Evolutionary conservation across 208 protist species (phyloP), one percentile per base, ranked within the genome.

Genomic region (Wallacemonas sp.): DNA sequence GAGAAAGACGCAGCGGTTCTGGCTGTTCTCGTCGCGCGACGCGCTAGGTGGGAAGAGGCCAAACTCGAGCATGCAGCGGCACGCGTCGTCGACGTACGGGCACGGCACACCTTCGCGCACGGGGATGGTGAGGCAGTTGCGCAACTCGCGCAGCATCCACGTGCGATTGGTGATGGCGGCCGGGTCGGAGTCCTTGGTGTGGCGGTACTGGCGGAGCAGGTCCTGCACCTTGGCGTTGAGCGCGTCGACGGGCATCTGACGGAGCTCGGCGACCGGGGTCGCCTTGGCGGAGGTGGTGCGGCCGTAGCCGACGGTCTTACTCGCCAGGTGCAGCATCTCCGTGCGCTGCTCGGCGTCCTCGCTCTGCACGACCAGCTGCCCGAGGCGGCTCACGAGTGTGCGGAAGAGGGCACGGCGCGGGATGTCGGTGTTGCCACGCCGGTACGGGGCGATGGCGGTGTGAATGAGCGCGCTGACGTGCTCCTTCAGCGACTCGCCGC

Each of bases 401-500:
- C 93, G 87, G 64, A 96, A 93, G 8, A 96, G 80, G 2, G 78
- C 74, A 12, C 86, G 77, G 2, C 90, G 72, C 12, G 90, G 87
- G 2, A 85, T 46, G 47, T 96, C 90, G 0, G 79, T 72, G 66
- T 83, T 92, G 65, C 90, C 90, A 56, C 90, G 85, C 30, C 88
- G 85, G 73, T 93, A 93, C 14, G 90, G 90, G 2, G 81, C 83
- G 64, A 96, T 89, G 39, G 80, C 81, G 66, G 80, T 96, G 77
- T 96, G 87, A 38, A 94, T 54, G 58, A 96, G 81, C 2, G 85
- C 91, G 63, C 72, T 83, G 27, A 96, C 64, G 69, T 96, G 90
- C 73, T 92, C 85, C 76, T 90, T 85, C 73, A 96, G 72, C 4
- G 90, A 93, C 80, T 96, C 87, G 23, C 90, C 90, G 27, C 61